Evolutionary conservation across 148 eudicot species (phyloP), one percentile per base, ranked within the genome.

Genomic region (Vaccinium vitisidaea): DNA sequence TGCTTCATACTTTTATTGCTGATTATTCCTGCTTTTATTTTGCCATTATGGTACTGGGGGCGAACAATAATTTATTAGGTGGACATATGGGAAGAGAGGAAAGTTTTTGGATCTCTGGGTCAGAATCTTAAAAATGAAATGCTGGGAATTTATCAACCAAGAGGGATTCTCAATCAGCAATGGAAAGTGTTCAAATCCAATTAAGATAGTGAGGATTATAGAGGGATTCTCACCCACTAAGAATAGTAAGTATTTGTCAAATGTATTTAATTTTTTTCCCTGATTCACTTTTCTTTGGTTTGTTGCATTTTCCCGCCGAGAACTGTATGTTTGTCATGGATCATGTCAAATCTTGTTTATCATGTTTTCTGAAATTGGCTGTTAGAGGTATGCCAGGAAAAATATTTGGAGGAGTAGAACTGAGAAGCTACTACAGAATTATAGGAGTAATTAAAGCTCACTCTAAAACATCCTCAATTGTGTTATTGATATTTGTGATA

Each of bases 71-170:
- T 81, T 53, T 77, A 77, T 77, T 74, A 96, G 99, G 94, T 96
- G 86, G 90, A 86, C 61, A 96, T 96, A 79, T 4, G 6, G 46
- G 46, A 43, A 43, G 46, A 43, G 46, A 5, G 46, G 46, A 43
- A 43, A 43, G 46, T 96, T 46, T 96, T 96, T 88, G 99, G 99
- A 88, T 96, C 99, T 77, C 90, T 94, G 16, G 90, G 92, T 53
- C 97, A 94, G 83, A 92, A 89, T 90, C 93, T 96, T 77, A 96
- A 94, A 90, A 92, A 91, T 87, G 93, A 91, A 85, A 56, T 96
- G 82, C 86, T 93, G 87, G 95, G 94, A 43, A 92, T 89, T 81
- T 90, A 83, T 83, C 39, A 36, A 36, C 39, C 39, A 36, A 36
- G 39, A 36, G 39, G 39, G 39, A 36, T 36, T 36, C 39, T 58